A percentile compares a stretch with the other conserved stretches of the same genome.
These are phyloP conservation scores for Maudiozyma pseudohumilis DNA, from an alignment of 805 yeast genomes.

Conservation along the genomic window DNA sequence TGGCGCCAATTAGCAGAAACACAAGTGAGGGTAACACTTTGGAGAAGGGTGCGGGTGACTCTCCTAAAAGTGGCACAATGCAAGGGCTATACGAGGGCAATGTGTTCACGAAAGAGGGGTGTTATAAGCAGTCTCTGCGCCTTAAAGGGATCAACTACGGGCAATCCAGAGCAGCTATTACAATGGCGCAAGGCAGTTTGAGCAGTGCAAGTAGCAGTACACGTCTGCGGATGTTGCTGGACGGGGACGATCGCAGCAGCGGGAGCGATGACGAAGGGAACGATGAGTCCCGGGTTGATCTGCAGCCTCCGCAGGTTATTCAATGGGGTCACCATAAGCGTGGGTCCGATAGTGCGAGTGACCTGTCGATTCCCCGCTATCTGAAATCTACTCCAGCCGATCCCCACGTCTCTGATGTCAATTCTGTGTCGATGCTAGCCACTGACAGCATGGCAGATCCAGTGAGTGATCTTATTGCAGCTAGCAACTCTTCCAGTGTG, in stretches of 20 bases:
- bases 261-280: neutral
- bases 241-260: neutral
- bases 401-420: constrained; percentile 21
- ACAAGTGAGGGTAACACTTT: no score
- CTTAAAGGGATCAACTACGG: no score
- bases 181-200: no score
- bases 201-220: no score
- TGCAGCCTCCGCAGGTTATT: neutral
- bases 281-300: neutral
- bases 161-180: no score
- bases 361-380: neutral
- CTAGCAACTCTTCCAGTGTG: neutral
- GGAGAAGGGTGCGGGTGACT: no score
- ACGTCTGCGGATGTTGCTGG: neutral
- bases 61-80: no score
- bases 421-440: constrained; percentile 10
- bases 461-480: neutral
- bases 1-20: no score
- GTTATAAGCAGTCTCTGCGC: no score
- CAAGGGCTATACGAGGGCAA: no score
- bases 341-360: neutral
- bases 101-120: no score
- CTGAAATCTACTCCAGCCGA: constrained; percentile 24
- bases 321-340: neutral
- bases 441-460: constrained; percentile 1